Base-by-base conservation (phyloP, 1,284 basidiomycete genomes). In the Peniophora sp. region DNA sequence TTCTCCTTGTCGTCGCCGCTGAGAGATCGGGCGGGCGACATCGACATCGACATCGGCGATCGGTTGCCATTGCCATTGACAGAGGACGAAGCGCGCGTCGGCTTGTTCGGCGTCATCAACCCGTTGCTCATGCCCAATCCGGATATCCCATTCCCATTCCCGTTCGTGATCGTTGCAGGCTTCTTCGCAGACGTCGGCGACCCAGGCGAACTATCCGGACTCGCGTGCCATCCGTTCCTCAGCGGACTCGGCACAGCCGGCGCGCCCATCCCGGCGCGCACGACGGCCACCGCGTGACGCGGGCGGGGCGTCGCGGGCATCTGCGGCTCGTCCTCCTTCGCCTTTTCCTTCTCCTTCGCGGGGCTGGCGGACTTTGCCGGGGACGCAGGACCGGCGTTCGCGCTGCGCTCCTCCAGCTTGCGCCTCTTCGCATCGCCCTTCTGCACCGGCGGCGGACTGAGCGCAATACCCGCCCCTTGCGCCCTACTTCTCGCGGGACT, bases 201-300 rank as follows among this genome's bases (percentile, higher is more conserved):
- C 5, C 27, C 27, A 12, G 27, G 27, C 27, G 27, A 32, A 12
- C 27, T 32, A 32, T 32, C 27, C 6, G 27, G 27, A 32, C 60
- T 66, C 54, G 69, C 63, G 47, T 68, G 68, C 84, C 83, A 87
- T 10, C 80, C 70, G 58, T 87, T 81, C 12, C 85, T 74, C 35
- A 88, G 66, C 11, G 85, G 85, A 3, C 85, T 87, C 3, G 85
- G 83, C 3, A 76, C 63, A 18, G 75, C 74, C 10, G 85, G 85
- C 1, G 74, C 66, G 27, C 27, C 27, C 27, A 32, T 32, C 5
- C 27, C 27, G 12, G 27, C 27, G 27, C 27, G 27, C 12, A 32
- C 27, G 27, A 32, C 27, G 27, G 27, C 27, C 27, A 32, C 50
- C 12, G 67, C 70, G 41, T 78, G 63, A 23, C 75, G 75, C 14